These are phyloP conservation scores for Syzygium aqueum DNA, from an alignment of 345 rosid species.

Conservation along the genomic window DNA sequence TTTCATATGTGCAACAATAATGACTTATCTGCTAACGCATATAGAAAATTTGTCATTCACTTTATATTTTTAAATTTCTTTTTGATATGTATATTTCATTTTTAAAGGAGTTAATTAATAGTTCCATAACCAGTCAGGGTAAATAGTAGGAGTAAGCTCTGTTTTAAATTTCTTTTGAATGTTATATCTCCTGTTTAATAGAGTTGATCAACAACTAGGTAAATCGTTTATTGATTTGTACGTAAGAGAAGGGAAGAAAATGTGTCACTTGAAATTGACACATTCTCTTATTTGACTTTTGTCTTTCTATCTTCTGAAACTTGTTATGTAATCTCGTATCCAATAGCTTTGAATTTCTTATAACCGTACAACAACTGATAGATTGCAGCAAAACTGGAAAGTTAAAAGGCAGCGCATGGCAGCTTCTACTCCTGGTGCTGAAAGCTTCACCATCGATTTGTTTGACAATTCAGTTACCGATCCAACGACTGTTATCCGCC, in stretches of 20 bases:
- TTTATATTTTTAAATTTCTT: not conserved
- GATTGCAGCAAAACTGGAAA: conserved; percentile 99
- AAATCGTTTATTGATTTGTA: not conserved
- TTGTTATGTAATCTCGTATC: not conserved
- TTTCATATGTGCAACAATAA: not conserved
- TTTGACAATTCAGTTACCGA: conserved; percentile 57
- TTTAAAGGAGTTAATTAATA: not conserved
- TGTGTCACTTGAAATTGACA: not conserved
- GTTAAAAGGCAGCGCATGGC: conserved; percentile 82
- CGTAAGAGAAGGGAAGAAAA: not conserved
- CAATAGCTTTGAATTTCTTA: not conserved
- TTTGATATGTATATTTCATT: not conserved
- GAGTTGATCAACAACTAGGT: not conserved
- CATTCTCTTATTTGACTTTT: not conserved
- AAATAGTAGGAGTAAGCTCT: not conserved
- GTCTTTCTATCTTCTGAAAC: not conserved
- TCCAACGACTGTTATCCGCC: conserved; percentile 34
- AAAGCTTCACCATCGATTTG: conserved; percentile 84
- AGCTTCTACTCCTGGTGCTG: conserved; percentile 50
- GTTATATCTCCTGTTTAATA: not conserved
- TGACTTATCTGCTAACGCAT: not conserved
- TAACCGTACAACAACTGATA: conserved; percentile 29
- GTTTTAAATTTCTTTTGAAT: not conserved
- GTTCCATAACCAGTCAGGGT: not conserved
- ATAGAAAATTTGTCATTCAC: not conserved